Base-by-base conservation (phyloP, 495 filamentous ascomycete genomes). In the Penicillium dipodomyicola region DNA sequence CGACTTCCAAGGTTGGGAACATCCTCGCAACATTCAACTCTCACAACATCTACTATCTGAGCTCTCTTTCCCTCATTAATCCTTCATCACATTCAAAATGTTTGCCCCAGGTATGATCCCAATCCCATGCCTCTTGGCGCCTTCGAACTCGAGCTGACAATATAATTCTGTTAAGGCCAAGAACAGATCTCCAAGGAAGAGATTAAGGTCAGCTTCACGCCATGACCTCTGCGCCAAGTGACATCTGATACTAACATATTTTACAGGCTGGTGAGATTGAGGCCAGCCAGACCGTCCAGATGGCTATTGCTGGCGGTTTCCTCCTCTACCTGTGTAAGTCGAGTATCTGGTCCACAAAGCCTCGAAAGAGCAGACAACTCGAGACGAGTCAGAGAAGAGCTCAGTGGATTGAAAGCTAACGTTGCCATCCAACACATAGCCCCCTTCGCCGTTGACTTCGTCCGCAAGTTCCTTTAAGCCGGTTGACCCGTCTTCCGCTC, bases 241-340 rank as follows among this genome's bases (percentile, higher is more conserved):
- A 12, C 15, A 45, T n/a, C 52, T 37, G 25, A 12, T 23, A 37
- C 11, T 60, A 55, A 46, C 39, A 43, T 44, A 5, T 6, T 14
- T 5, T 45, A 41, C 46, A 84, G 76, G 81, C 80, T 43, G 83
- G 82, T 67, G 90, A 94, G 77, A 73, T 77, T 47, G 84, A 90
- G 74, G 90, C 92, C 40, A 76, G 69, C 65, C 77, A 80, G 67
- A 89, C 85, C 45, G 67, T 92, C 64, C 82, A 84, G 67, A 78
- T 74, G 46, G 83, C 83, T 60, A 60, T 90, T 54, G 79, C 80
- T 33, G 79, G 82, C 47, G 82, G 85, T 57, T 70, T 88, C 62
- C 57, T 87, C 30, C 82, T 96, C 57, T 96, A 96, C 75, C 75
- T 96, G 49, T 92, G 92, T 96, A 84, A 62, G 87, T 72, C 37